phyloP scores from a whole-genome alignment of 805 yeast genomes.

The Millerago galiae region DNA sequence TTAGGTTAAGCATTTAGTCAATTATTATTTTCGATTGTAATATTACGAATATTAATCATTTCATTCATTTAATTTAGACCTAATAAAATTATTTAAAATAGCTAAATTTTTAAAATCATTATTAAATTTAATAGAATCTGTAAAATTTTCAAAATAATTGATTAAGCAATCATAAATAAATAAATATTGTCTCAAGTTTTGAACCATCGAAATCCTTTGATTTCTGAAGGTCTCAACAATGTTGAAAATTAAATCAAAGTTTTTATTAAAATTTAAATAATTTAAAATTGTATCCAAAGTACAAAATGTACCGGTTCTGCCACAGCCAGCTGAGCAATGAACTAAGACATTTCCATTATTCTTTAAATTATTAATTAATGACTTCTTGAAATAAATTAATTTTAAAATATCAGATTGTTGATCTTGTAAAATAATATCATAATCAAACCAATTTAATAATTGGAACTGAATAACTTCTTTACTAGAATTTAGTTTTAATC shows the following conservation, averaged over 20 bases:
- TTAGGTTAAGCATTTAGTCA: conserved; percentile 39
- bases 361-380: conserved; percentile 28
- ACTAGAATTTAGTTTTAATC: conserved; percentile 25
- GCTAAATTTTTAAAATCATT: conserved; percentile 4
- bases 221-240: conserved; percentile 61
- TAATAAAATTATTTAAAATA: conserved; percentile 5
- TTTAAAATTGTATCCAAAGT: conserved; percentile 58
- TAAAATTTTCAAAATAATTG: conserved; percentile 17
- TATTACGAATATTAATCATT: background rate
- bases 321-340: conserved; percentile 97
- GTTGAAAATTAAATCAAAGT: conserved; percentile 42
- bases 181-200: conserved; percentile 66
- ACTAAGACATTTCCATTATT: conserved; percentile 41
- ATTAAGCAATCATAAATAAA: conserved; percentile 61
- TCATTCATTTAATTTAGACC: background rate
- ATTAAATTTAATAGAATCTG: conserved; percentile 1
- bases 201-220: conserved; percentile 82
- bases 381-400: conserved; percentile 41
- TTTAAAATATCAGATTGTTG: conserved; percentile 52
- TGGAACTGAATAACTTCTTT: conserved; percentile 70
- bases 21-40: background rate
- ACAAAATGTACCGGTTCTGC: conserved; percentile 88
- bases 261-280: conserved; percentile 27
- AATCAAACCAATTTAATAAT: conserved; percentile 77
- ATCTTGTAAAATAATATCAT: conserved; percentile 44